These are phyloP conservation scores for Metarhizium brunneum DNA, from an alignment of 2,329 filamentous ascomycete genomes.

Conservation along the genomic window DNA sequence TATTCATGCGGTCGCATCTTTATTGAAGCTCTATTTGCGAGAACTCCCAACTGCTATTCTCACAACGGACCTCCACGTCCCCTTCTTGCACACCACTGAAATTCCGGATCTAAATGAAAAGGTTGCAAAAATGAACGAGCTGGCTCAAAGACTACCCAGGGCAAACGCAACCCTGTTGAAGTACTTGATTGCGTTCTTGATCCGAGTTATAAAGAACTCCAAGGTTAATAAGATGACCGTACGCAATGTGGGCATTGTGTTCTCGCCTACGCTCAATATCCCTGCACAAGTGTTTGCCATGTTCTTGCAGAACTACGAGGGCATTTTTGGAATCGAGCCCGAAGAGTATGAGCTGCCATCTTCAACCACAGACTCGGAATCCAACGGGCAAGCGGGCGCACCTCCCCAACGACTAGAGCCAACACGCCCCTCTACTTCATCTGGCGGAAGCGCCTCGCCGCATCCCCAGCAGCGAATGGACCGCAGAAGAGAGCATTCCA, in stretches of 20 bases:
- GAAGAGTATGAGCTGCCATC: constrained; percentile 52
- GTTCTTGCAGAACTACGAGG: constrained; percentile 82
- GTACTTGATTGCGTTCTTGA: constrained; percentile 79
- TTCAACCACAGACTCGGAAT: constrained; percentile 29
- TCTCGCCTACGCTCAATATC: constrained; percentile 94
- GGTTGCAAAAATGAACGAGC: constrained; percentile 61
- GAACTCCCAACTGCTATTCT: constrained; percentile 88
- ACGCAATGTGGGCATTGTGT: constrained; percentile 94
- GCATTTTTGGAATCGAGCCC: constrained; percentile 68
- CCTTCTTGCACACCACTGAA: constrained; percentile 80
- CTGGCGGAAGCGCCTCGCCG: constrained; percentile 37
- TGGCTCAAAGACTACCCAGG: constrained; percentile 71
- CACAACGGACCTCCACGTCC: constrained; percentile 79
- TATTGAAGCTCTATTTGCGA: constrained; percentile 88
- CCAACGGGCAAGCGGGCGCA: constrained; percentile 19
- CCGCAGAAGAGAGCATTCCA: constrained; percentile 17
- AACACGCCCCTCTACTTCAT: constrained; percentile 37
- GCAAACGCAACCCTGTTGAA: constrained; percentile 75
- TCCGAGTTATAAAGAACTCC: constrained; percentile 84
- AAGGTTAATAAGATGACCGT: constrained; percentile 97
- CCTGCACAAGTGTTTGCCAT: constrained; percentile 89
- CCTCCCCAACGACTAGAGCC: constrained; percentile 21
- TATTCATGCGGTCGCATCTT: constrained; percentile 88
- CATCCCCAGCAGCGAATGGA: constrained; percentile 36
- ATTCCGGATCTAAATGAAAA: constrained; percentile 68